Evolutionary conservation across 306 rosid species (phyloP).

Genomic region (Potentilla sterilis): DNA sequence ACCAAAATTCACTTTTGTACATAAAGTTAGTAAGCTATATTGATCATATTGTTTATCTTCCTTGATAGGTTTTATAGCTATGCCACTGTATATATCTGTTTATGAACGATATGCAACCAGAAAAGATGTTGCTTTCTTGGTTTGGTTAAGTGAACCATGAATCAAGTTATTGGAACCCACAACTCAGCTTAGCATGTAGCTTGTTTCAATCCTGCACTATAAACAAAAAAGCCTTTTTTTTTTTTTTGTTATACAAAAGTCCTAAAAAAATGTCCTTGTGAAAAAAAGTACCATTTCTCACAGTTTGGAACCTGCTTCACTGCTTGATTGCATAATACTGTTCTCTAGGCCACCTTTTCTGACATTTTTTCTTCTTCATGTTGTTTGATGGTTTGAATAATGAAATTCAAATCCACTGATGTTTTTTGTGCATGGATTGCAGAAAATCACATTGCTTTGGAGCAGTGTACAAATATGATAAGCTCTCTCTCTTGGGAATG

Average conservation of each 20-base stretch:
- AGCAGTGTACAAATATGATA: too few relatives aligned
- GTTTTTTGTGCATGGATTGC: too few relatives aligned
- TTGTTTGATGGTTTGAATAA: too few relatives aligned
- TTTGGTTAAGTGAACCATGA: neutral
- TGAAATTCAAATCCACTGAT: too few relatives aligned
- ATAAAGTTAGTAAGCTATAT: neutral
- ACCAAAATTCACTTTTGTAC: neutral
- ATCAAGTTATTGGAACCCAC: neutral
- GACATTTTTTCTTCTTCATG: too few relatives aligned
- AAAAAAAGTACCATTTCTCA: too few relatives aligned
- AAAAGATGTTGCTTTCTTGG: neutral
- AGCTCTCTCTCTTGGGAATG: slow-evolving; percentile 53
- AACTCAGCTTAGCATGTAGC: neutral
- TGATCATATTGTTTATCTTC: too few relatives aligned
- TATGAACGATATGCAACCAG: neutral
- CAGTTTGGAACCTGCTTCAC: slow-evolving; percentile 57
- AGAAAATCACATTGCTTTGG: too few relatives aligned
- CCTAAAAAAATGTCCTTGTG: slow-evolving; percentile 7
- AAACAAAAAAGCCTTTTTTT: neutral
- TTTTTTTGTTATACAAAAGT: neutral
- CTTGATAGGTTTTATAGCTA: too few relatives aligned
- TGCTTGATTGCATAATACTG: slow-evolving; percentile 64
- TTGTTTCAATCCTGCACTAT: neutral
- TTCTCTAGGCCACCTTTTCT: neutral
- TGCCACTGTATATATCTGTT: too few relatives aligned